These are phyloP conservation scores for Xylaria nigripes DNA, from an alignment of 495 filamentous ascomycete genomes.

Conservation along the genomic window DNA sequence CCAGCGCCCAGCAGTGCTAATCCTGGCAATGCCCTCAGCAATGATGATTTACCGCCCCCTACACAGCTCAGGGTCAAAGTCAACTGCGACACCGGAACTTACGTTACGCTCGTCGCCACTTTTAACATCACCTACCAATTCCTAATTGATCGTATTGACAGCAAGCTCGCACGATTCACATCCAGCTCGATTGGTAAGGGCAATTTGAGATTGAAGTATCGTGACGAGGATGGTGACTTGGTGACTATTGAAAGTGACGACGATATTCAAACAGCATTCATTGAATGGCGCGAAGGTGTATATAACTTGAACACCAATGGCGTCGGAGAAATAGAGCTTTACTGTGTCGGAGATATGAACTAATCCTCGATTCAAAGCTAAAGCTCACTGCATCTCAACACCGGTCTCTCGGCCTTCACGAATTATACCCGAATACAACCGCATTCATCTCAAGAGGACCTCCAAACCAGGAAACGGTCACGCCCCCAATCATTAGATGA, in stretches of 20 bases:
- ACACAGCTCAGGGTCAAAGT: slow-evolving; percentile 93
- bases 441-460: neutral
- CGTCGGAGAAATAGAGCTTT: slow-evolving; percentile 81
- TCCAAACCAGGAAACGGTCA: slow-evolving; percentile 7
- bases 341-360: slow-evolving; percentile 37
- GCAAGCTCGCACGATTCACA: slow-evolving; percentile 78
- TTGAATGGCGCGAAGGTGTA: slow-evolving; percentile 78
- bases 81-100: slow-evolving; percentile 68
- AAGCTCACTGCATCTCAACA: neutral
- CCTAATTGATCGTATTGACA: slow-evolving; percentile 92
- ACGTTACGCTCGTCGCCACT: slow-evolving; percentile 85
- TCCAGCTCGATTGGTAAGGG: slow-evolving; percentile 69
- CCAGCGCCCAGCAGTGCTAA: slow-evolving; percentile 29
- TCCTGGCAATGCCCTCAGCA: slow-evolving; percentile 33
- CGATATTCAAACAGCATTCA: slow-evolving; percentile 87
- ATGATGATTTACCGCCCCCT: slow-evolving; percentile 51
- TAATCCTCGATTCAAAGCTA: neutral
- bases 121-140: slow-evolving; percentile 90
- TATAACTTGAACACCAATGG: slow-evolving; percentile 54
- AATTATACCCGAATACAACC: slow-evolving; percentile 8
- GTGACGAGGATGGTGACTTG: slow-evolving; percentile 86
- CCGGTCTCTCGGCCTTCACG: neutral
- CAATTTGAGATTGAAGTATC: slow-evolving; percentile 74
- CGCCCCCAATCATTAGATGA: neutral
- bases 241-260: slow-evolving; percentile 92